Evolutionary conservation across 78 protist species (phyloP), one percentile per base, ranked within the genome.

Genomic region (Monosiga brevicollis): DNA sequence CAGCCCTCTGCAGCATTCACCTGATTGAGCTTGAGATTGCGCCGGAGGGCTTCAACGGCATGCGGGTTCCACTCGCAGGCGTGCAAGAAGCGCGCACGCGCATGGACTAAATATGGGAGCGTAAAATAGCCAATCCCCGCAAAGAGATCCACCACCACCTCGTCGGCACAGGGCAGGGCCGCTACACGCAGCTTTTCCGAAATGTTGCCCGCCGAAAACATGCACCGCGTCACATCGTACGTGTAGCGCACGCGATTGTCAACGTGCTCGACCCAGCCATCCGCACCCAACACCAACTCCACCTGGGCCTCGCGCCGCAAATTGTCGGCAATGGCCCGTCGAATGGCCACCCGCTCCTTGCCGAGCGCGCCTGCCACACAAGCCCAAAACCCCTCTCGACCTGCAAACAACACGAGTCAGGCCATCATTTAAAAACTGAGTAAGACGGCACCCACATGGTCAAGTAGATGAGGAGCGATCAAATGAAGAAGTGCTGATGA

Each of bases 11-110:
- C 71, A 22, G n/a, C 22, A 1, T 9, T 41, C 3, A 74, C 41
- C 6, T 29, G 37, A 20, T 74, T 74, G 9, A 24, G 42, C 6
- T 36, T 41, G 78, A 74, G 78, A 11, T 37, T 37, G 26, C 78
- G 78, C 22, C 78, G 78, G 34, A 74, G 78, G 1, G 78, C 78
- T 20, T 37, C 78, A 29, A 74, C 42, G 23, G 78, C 78, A 26
- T 74, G 9, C 6, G 78, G 78, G 41, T 74, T 74, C 78, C 78
- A 74, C 26, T 74, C 78, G 41, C 78, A 74, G 37, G 78, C 78
- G 38, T 74, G 41, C 37, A 74, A 6, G 22, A 37, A 2, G 42
- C 37, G 26, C 22, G 41, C 78, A 3, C 78, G 37, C 1, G 42
- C 11, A 20, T 29, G 78, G 38, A 29, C 76, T 3, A 74, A 29